Percentiles rank a stretch among this genome's conserved stretches.
phyloP scores from a whole-genome alignment of 2,329 filamentous ascomycete genomes.

The Thermothelomyces thermophilus region DNA sequence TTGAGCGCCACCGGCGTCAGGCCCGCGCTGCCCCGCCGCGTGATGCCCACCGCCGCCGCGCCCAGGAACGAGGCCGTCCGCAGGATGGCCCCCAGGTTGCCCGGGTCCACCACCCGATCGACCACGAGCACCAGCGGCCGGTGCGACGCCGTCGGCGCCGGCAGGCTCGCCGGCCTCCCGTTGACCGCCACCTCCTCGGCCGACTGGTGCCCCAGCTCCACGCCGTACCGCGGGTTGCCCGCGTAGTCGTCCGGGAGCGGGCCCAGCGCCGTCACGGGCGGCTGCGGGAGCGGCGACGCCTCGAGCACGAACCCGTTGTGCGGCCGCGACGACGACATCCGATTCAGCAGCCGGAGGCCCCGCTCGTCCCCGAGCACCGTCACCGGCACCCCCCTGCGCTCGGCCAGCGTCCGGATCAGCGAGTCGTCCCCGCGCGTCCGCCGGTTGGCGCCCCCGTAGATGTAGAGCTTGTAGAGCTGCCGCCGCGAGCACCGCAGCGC shows the following conservation, averaged over 20 bases:
- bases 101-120: constrained; percentile 74
- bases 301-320: constrained; percentile 91
- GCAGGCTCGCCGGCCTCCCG: constrained; percentile 51
- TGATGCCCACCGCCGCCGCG: constrained; percentile 73
- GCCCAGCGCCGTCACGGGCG: constrained; percentile 57
- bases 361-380: constrained; percentile 51
- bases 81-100: constrained; percentile 84
- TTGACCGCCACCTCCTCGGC: constrained; percentile 70
- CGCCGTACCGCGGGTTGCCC: constrained; percentile 45
- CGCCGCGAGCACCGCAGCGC: constrained; percentile 62
- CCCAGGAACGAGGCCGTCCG: constrained; percentile 89
- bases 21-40: constrained; percentile 64
- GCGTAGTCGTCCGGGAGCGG: constrained; percentile 39
- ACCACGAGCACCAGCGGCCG: constrained; percentile 68
- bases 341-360: constrained; percentile 67
- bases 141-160: constrained; percentile 35
- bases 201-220: constrained; percentile 61
- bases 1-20: constrained; percentile 76
- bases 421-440: constrained; percentile 34
- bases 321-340: constrained; percentile 72
- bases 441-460: constrained; percentile 56
- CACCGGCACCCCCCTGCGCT: constrained; percentile 45
- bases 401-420: constrained; percentile 41
- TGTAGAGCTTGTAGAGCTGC: constrained; percentile 77
- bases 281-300: constrained; percentile 70